These are phyloP conservation scores for Penicillium griseofulvum DNA, from an alignment of 2,329 filamentous ascomycete species.

Conservation along the genomic window DNA sequence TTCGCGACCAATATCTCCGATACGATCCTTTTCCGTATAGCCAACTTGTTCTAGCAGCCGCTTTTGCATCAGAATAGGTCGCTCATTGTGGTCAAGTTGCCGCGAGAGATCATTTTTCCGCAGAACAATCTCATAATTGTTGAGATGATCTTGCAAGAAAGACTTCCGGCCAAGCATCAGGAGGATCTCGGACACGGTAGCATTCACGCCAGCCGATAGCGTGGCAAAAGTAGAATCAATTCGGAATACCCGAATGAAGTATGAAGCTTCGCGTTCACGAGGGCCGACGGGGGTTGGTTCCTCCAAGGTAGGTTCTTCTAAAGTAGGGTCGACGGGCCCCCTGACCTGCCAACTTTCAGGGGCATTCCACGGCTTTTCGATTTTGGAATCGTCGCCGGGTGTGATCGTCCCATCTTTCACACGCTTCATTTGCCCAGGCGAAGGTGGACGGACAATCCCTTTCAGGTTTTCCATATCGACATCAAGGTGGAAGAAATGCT, in stretches of 20 bases:
- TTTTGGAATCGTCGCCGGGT: conserved; percentile 27
- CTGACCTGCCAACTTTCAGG: conserved; percentile 97
- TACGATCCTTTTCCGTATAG: conserved; percentile 78
- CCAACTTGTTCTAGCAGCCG: conserved; percentile 85
- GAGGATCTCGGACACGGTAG: conserved; percentile 82
- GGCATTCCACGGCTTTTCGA: conserved; percentile 66
- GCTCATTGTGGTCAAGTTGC: conserved; percentile 73
- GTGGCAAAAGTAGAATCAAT: conserved; percentile 93
- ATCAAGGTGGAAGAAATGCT: conserved; percentile 70
- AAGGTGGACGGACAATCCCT: conserved; percentile 73
- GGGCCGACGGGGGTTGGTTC: conserved; percentile 1
- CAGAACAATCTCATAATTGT: conserved; percentile 94
- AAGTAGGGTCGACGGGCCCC: conserved; percentile 46
- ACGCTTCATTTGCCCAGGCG: conserved; percentile 60
- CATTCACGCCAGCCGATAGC: conserved; percentile 76
- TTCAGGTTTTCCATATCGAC: conserved; percentile 89
- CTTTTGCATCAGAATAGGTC: conserved; percentile 89
- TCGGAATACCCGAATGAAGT: conserved; percentile 93
- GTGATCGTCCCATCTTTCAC: conserved; percentile 33
- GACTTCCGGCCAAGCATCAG: conserved; percentile 92
- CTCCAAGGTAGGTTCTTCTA: conserved; percentile 9
- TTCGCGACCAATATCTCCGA: conserved; percentile 92
- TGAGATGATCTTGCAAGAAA: conserved; percentile 81
- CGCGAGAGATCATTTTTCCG: conserved; percentile 87
- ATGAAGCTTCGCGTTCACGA: conserved; percentile 70